Base-by-base conservation (phyloP, 2,329 filamentous ascomycete species). In the Colletotrichum sansevieriae region DNA sequence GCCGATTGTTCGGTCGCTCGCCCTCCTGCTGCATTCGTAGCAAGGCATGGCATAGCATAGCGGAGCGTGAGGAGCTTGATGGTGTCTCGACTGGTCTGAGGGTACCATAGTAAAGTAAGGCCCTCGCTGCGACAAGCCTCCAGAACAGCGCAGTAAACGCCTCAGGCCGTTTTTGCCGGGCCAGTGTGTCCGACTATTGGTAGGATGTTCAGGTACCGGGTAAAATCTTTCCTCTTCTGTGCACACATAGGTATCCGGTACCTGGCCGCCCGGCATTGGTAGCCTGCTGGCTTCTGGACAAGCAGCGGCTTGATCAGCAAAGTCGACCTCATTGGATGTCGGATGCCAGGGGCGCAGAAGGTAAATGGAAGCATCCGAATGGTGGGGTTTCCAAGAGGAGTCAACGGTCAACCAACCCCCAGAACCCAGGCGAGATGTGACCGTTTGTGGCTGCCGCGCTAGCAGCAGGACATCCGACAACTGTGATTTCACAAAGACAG, bases 321-420 rank as follows among this genome's bases (percentile, higher is more conserved):
- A 47, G 29, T 55, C 65, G 49, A 54, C 47, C 49, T 49, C 47
- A 13, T 29, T 65, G 62, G 47, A 56, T 56, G 62, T 46, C 51
- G 43, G 33, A 44, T 55, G 47, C 49, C 49, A 69, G 66, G 65
- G 55, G 65, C 35, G 35, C 20, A 54, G 55, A 58, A 56, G 61
- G 49, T 56, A 43, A 65, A 43, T 61, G 62, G 65, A 68, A 65
- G 65, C 47, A 68, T 56, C 62, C 62, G 62, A 68, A 65, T 55
- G 65, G 55, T 55, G 65, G 66, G 62, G 62, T 37, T 29, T 35
- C 37, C 13, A 33, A 43, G 41, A 63, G 56, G 39, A 52, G 13
- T 33, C 49, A 33, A 29, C 56, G 18, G 18, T 18, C 57, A n/a
- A 18, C n/a, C 22, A 3, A 3, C 22, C 39, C 11, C 37, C 43